These are phyloP conservation scores for Atkinsonella hypoxylon DNA, from an alignment of 2,329 filamentous ascomycete species.

Conservation along the genomic window DNA sequence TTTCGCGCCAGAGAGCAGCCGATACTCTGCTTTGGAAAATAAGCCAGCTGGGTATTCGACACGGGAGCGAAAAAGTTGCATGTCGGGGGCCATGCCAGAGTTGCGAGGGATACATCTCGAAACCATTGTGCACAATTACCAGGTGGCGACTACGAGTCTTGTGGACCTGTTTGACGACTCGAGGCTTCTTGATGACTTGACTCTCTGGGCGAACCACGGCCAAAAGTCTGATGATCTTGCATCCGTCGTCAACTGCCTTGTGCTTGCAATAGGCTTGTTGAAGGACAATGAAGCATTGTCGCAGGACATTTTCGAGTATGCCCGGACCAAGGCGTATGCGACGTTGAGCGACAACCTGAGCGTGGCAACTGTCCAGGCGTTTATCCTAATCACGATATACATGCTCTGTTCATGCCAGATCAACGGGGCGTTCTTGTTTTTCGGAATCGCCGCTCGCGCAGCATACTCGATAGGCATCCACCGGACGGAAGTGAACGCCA, in stretches of 20 bases:
- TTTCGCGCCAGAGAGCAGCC: constrained; percentile 38
- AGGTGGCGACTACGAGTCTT: constrained; percentile 31
- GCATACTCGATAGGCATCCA: constrained; percentile 42
- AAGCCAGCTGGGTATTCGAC: constrained; percentile 14
- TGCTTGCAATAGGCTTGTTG: constrained; percentile 38
- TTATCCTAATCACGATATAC: constrained; percentile 38
- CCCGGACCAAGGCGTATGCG: constrained; percentile 31
- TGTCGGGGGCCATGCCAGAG: constrained; percentile 11
- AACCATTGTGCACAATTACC: constrained; percentile 22
- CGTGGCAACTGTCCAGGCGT: constrained; percentile 37
- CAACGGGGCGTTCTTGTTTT: constrained; percentile 42
- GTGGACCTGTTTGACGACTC: constrained; percentile 35
- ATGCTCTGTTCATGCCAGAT: constrained; percentile 44
- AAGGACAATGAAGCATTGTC: constrained; percentile 28
- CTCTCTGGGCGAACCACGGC: constrained; percentile 27
- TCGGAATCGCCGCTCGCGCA: constrained; percentile 39
- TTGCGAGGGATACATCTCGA: constrained; percentile 18
- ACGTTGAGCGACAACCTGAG: constrained; percentile 34
- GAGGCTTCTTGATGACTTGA: constrained; percentile 27
- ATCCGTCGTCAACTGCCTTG: constrained; percentile 34
- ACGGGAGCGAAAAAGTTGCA: constrained; percentile 1
- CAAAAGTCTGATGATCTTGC: constrained; percentile 23
- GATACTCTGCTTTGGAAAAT: constrained; percentile 38
- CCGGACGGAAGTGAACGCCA: constrained; percentile 39
- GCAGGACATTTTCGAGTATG: constrained; percentile 37